Evolutionary conservation across 768 basidiomycete genomes (phyloP), one percentile per base, ranked within the genome.

Genomic region (Rhodocollybia butyracea): DNA sequence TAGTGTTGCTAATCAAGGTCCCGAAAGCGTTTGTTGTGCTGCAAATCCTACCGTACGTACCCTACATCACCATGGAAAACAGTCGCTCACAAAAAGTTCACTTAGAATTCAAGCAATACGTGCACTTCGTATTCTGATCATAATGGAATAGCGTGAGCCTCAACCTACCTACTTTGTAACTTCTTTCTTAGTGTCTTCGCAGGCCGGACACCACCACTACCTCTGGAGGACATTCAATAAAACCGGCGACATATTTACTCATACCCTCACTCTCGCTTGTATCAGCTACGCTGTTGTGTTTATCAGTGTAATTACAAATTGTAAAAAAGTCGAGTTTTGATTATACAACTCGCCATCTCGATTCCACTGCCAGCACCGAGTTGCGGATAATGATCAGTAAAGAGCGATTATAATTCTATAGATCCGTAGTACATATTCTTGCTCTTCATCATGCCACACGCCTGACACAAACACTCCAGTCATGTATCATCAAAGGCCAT

Each of bases 41-140:
- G 78, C 78, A 5, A 68, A 91, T 60, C 86, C 88, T 15, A 77
- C 75, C 27, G 86, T 56, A 57, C 74, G 68, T 39, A 41, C 26
- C 53, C 17, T 0, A 21, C 48, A 36, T 29, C 22, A 8, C 34
- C 24, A 11, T 22, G 7, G 19, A 8, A 6, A 10, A 19, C 22
- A 17, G 10, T 22, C 19, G 38, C 34, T 50, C 32, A 50, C 27
- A 38, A 13, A 31, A 29, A 32, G 12, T 21, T 30, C 17, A 31
- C n/a, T 19, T 34, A 50, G 48, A 75, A 71, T 60, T 59, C 62
- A 24, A 81, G 75, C 58, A 70, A 78, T 50, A 79, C 81, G 34
- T 91, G 89, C 63, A 78, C 85, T 26, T 89, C 88, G 0, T 90
- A 79, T 65, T 90, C 88, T 38, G 86, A 87, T 61, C 66, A 76